Conservation (phyloP, 2,329 filamentous ascomycete species). For the Cryphonectria naterciae region DNA sequence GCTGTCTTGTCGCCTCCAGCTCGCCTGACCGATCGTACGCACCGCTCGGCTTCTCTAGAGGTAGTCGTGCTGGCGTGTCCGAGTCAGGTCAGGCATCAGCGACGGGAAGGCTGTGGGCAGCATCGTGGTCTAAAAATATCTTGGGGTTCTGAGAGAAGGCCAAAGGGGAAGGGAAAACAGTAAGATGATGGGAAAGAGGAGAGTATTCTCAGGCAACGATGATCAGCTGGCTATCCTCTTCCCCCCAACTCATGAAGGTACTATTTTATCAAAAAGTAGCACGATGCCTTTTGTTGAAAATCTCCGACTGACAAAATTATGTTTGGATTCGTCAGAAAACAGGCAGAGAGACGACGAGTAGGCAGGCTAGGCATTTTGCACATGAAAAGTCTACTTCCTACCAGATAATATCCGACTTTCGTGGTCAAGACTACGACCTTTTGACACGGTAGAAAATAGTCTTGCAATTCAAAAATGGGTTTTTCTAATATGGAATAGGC, state of each 20-base stretch:
- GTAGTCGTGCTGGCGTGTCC: neutral
- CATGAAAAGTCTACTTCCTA: neutral
- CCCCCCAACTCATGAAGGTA: neutral
- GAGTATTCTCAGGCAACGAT: neutral
- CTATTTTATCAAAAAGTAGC: neutral
- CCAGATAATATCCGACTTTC: neutral
- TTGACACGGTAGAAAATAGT: neutral
- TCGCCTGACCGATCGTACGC: neutral
- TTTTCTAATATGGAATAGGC: neutral
- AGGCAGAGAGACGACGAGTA: neutral
- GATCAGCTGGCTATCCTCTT: neutral
- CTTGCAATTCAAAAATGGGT: neutral
- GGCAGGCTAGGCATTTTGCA: neutral
- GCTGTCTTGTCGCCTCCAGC: neutral
- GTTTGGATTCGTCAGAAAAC: neutral
- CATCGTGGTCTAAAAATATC: neutral
- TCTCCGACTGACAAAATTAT: neutral
- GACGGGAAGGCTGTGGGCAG: neutral
- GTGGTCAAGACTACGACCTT: neutral
- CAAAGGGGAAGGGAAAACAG: too few species aligned
- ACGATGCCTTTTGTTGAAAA: neutral
- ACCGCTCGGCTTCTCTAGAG: neutral
- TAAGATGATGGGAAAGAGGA: neutral
- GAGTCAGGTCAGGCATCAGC: neutral
- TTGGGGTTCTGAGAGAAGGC: neutral